Conservation (phyloP, 78 protist species). For the Polysphondylium violaceum region DNA sequence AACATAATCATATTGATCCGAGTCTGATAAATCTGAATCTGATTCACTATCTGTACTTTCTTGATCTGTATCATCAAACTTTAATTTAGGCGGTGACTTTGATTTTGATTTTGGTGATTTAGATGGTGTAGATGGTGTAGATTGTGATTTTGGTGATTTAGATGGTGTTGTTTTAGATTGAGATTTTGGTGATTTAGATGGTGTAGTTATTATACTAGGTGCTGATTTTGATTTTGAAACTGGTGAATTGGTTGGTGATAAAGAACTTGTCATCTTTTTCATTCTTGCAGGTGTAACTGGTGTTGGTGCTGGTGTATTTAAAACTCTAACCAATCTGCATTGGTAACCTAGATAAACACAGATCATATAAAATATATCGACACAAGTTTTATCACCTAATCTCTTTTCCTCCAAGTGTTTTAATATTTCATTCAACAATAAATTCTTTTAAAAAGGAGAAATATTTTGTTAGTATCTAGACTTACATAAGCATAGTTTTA, state of each 20-base stretch:
- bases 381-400: not conserved
- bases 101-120: not conserved
- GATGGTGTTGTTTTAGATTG: not conserved
- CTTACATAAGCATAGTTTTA: not conserved
- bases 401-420: slow-evolving; percentile 6
- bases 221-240: slow-evolving; percentile 1
- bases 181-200: not conserved
- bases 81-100: slow-evolving; percentile 1
- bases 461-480: not conserved
- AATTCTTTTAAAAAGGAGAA: not conserved
- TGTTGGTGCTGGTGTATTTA: slow-evolving; percentile 30
- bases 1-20: no score
- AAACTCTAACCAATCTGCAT: not conserved
- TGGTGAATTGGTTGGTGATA: not conserved
- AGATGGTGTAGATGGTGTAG: not conserved
- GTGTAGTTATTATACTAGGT: not conserved
- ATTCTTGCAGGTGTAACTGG: slow-evolving; percentile 44
- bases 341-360: slow-evolving; percentile 7
- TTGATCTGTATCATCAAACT: slow-evolving; percentile 2
- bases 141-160: slow-evolving; percentile 7
- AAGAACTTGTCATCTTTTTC: slow-evolving; percentile 8
- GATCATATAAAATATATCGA: slow-evolving; percentile 44
- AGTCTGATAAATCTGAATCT: not conserved
- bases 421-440: not conserved
- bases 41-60: not conserved